These are phyloP conservation scores for Hemisphaericaspora lyxosophila DNA, from an alignment of 1,139 yeast species.

Conservation along the genomic window DNA sequence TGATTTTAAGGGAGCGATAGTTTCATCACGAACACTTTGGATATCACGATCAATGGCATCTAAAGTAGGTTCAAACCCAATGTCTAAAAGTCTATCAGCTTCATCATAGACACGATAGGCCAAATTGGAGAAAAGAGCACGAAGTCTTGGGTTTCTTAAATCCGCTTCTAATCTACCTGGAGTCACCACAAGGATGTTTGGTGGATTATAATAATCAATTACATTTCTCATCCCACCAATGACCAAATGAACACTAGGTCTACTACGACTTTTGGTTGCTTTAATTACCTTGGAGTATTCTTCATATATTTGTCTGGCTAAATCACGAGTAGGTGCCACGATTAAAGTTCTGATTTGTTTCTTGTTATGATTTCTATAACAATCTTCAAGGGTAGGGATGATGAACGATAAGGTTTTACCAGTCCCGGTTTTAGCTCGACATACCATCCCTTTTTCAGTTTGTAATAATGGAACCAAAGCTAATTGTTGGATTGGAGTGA, in stretches of 20 bases:
- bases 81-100: conserved; percentile 72
- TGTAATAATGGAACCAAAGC: conserved; percentile 67
- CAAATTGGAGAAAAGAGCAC: conserved; percentile 51
- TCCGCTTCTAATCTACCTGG: conserved; percentile 83
- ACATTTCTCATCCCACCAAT: conserved; percentile 42
- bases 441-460: conserved; percentile 65
- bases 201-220: conserved; percentile 22
- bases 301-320: conserved; percentile 79
- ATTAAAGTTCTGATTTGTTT: conserved; percentile 57
- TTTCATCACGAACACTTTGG: conserved; percentile 17
- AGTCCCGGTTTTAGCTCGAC: conserved; percentile 92
- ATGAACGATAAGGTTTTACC: conserved; percentile 92
- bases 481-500: conserved; percentile 80
- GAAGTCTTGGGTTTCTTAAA: conserved; percentile 45
- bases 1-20: conserved; percentile 50
- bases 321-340: conserved; percentile 88
- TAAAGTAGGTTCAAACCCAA: conserved; percentile 70
- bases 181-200: conserved; percentile 73
- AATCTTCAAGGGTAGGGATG: conserved; percentile 65
- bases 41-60: conserved; percentile 53
- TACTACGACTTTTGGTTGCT: conserved; percentile 7
- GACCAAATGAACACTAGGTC: conserved; percentile 24
- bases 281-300: conserved; percentile 53
- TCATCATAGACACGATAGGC: conserved; percentile 78
- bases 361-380: conserved; percentile 23